phyloP scores from a whole-genome alignment of 192 early-diverging fungal species.

The Dissophora globulifera region DNA sequence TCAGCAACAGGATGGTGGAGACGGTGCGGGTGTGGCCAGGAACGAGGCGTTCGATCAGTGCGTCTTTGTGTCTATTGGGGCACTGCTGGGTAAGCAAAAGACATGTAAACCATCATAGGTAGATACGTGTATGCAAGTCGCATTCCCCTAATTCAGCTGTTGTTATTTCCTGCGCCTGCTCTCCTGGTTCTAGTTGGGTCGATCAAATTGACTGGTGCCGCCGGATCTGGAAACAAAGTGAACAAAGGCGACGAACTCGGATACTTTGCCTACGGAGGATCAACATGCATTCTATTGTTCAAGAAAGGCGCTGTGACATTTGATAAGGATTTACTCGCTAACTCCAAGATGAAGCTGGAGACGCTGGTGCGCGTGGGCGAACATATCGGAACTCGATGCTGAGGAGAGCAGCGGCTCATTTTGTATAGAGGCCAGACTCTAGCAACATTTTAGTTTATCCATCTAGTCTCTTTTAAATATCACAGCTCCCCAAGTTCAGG shows the following conservation, averaged over 20 bases:
- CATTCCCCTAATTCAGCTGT: too few species aligned
- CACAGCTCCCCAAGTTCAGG: constrained; percentile 36
- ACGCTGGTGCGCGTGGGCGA: constrained; percentile 64
- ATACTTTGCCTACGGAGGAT: constrained; percentile 83
- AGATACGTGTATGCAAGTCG: too few species aligned
- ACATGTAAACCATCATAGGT: too few species aligned
- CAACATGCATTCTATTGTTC: constrained; percentile 75
- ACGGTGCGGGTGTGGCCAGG: too few species aligned
- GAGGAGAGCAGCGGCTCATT: too few species aligned
- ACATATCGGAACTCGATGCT: constrained; percentile 32
- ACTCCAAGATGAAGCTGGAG: constrained; percentile 66
- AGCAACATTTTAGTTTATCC: neutral
- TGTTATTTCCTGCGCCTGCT: too few species aligned
- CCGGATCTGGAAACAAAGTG: constrained; percentile 54
- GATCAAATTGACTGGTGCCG: constrained; percentile 64
- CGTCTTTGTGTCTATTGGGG: constrained; percentile 73
- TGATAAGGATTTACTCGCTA: constrained; percentile 69
- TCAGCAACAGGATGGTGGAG: neutral
- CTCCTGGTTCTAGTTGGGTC: constrained; percentile 69
- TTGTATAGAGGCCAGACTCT: too few species aligned
- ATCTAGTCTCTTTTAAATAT: too few species aligned
- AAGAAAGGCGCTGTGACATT: constrained; percentile 68
- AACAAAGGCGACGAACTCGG: constrained; percentile 78
- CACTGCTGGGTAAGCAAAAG: constrained; percentile 58
- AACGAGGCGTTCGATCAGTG: constrained; percentile 59